A percentile compares a stretch with the other conserved stretches of the same genome.
phyloP scores from a whole-genome alignment of 1,139 yeast species.

The Zygosaccharomyces sapae region DNA sequence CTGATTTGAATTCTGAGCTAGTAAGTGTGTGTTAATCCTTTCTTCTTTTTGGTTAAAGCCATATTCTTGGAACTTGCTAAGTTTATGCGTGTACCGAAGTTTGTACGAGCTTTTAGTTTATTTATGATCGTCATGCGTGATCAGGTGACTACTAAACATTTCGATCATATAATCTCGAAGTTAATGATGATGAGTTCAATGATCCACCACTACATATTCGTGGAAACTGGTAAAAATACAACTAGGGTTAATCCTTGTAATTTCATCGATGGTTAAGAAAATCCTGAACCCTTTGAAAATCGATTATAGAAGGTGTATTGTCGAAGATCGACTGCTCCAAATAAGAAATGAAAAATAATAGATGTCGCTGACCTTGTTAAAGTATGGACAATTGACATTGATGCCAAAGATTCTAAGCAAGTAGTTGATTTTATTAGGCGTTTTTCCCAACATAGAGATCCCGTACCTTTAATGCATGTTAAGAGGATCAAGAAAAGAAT shows the following conservation, averaged over 20 bases:
- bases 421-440: constrained; percentile 34
- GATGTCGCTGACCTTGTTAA: constrained; percentile 40
- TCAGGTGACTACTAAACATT: not conserved
- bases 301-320: constrained; percentile 48
- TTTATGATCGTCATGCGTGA: no score
- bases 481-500: constrained; percentile 40
- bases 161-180: not conserved
- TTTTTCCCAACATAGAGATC: constrained; percentile 36
- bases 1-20: no score
- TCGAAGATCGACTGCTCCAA: constrained; percentile 50
- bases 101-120: no score
- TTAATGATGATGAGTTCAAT: constrained; percentile 1
- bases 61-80: no score
- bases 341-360: constrained; percentile 37
- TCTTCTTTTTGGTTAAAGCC: no score
- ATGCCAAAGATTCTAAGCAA: constrained; percentile 42
- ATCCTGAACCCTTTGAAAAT: constrained; percentile 36
- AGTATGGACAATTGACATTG: constrained; percentile 56
- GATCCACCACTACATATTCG: not conserved
- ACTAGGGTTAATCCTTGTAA: not conserved
- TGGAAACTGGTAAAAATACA: not conserved
- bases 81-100: no score
- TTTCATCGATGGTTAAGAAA: constrained; percentile 35
- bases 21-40: no score
- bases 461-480: constrained; percentile 41